A percentile compares a stretch with the other conserved stretches of the same genome.
Evolutionary conservation across 2,329 filamentous ascomycete species (phyloP).

Genomic region (Calonectria pseudoreteaudii): DNA sequence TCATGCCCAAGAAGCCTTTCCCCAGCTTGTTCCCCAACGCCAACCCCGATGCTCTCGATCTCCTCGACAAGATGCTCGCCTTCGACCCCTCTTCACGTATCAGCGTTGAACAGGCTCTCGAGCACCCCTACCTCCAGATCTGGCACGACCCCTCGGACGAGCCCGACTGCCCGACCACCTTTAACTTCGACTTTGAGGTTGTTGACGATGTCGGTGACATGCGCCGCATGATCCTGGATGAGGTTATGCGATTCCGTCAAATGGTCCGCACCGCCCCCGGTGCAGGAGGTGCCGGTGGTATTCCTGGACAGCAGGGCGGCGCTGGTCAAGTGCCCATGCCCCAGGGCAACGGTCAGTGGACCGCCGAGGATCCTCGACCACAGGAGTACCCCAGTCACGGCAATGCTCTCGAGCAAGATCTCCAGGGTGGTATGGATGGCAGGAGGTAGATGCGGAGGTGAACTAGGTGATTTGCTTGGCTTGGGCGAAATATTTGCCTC

Average conservation of each 20-base stretch:
- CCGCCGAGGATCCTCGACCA: slow-evolving; percentile 69
- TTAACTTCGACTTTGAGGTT: slow-evolving; percentile 99
- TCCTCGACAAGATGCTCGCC: slow-evolving; percentile 96
- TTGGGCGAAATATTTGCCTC: slow-evolving; percentile 8
- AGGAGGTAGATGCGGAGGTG: slow-evolving; percentile 33
- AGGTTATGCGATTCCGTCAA: slow-evolving; percentile 87
- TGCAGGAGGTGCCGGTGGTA: slow-evolving; percentile 44
- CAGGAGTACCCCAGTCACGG: slow-evolving; percentile 66
- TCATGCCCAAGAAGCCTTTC: slow-evolving; percentile 95
- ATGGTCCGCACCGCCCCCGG: slow-evolving; percentile 65
- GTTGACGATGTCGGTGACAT: slow-evolving; percentile 94
- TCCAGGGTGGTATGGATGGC: slow-evolving; percentile 60
- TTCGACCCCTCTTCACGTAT: slow-evolving; percentile 96
- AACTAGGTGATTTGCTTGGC: background rate
- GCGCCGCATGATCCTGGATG: slow-evolving; percentile 97
- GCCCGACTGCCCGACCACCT: slow-evolving; percentile 90
- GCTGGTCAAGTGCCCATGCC: slow-evolving; percentile 66
- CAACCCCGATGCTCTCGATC: slow-evolving; percentile 94
- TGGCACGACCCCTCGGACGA: slow-evolving; percentile 99
- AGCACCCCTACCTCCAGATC: slow-evolving; percentile 96
- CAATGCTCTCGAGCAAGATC: slow-evolving; percentile 68
- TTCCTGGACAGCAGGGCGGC: slow-evolving; percentile 50
- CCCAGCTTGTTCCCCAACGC: slow-evolving; percentile 89
- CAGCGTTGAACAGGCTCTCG: slow-evolving; percentile 92
- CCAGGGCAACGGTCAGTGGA: slow-evolving; percentile 64